Conservation (phyloP, 805 yeast genomes). For the Tetrapisispora phaffii region DNA sequence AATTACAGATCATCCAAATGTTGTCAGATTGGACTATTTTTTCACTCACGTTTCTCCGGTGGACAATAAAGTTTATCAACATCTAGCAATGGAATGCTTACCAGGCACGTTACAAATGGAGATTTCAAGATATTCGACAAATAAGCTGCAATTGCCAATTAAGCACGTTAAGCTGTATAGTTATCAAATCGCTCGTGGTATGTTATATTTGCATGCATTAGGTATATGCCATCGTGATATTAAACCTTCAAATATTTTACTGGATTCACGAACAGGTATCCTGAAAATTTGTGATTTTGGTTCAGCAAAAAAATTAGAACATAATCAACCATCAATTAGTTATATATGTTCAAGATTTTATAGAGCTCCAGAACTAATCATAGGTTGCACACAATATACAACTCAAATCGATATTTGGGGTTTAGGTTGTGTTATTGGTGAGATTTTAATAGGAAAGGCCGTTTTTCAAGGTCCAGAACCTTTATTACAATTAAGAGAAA, state of each 20-base stretch:
- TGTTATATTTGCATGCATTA: constrained; percentile 71
- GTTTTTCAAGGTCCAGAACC: constrained; percentile 94
- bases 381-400: constrained; percentile 80
- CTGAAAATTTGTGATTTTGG: constrained; percentile 82
- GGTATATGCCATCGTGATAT: constrained; percentile 79
- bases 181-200: constrained; percentile 72
- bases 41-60: constrained; percentile 56
- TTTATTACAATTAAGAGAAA: constrained; percentile 77
- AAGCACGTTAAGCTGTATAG: constrained; percentile 69
- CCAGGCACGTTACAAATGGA: constrained; percentile 74
- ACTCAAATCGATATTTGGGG: constrained; percentile 97
- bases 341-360: constrained; percentile 87
- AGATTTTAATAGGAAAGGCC: constrained; percentile 84
- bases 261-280: constrained; percentile 56
- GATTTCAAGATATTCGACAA: constrained; percentile 56
- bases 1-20: constrained; percentile 70
- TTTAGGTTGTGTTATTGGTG: constrained; percentile 91
- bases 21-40: constrained; percentile 57
- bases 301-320: constrained; percentile 69
- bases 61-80: constrained; percentile 64
- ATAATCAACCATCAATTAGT: constrained; percentile 79
- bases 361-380: constrained; percentile 83
- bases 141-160: constrained; percentile 53
- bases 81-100: constrained; percentile 77
- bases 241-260: constrained; percentile 72